These are phyloP conservation scores for Colletotrichum brevisporum DNA, from an alignment of 2,329 filamentous ascomycete species.

Conservation along the genomic window DNA sequence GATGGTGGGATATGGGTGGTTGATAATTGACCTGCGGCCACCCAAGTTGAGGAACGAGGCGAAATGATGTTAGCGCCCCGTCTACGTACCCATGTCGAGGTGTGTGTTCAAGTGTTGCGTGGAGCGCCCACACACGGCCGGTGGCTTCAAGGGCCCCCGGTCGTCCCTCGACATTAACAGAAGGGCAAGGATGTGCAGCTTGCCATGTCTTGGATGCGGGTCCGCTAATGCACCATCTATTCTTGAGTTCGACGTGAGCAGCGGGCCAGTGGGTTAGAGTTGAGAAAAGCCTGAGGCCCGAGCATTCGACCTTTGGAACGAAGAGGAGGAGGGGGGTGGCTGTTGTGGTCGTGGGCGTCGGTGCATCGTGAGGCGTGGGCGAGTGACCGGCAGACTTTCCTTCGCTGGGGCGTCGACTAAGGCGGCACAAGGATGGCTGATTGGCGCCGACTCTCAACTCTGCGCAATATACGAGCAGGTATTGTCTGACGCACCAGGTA, in stretches of 20 bases:
- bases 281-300: slow-evolving; percentile 42
- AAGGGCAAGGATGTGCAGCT: slow-evolving; percentile 47
- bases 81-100: slow-evolving; percentile 38
- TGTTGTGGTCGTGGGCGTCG: neutral
- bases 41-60: slow-evolving; percentile 40
- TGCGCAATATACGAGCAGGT: slow-evolving; percentile 65
- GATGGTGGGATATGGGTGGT: slow-evolving; percentile 41
- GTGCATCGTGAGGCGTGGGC: slow-evolving; percentile 38
- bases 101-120: slow-evolving; percentile 48
- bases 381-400: slow-evolving; percentile 46
- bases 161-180: slow-evolving; percentile 41
- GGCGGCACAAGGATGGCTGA: slow-evolving; percentile 44
- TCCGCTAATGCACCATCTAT: slow-evolving; percentile 59
- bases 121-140: slow-evolving; percentile 50
- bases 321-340: slow-evolving; percentile 44
- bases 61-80: slow-evolving; percentile 41
- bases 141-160: slow-evolving; percentile 44
- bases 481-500: slow-evolving; percentile 64
- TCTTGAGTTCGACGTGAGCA: slow-evolving; percentile 53
- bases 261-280: slow-evolving; percentile 50
- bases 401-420: slow-evolving; percentile 44
- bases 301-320: slow-evolving; percentile 37
- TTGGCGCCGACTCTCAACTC: slow-evolving; percentile 54
- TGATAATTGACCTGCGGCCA: slow-evolving; percentile 41
- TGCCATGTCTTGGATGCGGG: slow-evolving; percentile 45